Evolutionary conservation across 148 eudicot species (phyloP).

Genomic region (Heliamphora exappendiculata): DNA sequence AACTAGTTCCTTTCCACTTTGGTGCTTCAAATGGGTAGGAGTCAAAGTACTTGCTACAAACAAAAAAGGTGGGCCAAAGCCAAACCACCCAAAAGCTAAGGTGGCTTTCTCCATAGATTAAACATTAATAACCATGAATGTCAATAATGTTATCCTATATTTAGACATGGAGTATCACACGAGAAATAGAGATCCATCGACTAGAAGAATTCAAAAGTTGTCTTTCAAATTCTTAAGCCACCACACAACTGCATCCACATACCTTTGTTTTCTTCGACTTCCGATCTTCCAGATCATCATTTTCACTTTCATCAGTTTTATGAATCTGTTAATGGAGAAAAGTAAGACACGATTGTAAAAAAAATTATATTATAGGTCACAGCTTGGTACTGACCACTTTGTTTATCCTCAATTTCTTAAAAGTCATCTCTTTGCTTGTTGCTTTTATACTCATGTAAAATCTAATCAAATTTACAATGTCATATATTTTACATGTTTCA

Average conservation of each 20-base stretch:
- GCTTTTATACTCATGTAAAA: background rate
- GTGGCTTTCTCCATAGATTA: background rate
- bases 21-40: background rate
- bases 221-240: background rate
- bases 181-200: background rate
- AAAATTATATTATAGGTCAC: background rate
- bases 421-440: background rate
- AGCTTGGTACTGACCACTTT: constrained; percentile 14
- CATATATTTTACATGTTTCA: background rate
- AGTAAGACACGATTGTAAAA: background rate
- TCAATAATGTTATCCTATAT: background rate
- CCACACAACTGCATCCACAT: constrained; percentile 14
- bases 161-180: background rate
- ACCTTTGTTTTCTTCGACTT: constrained; percentile 41
- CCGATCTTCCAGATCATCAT: constrained; percentile 19
- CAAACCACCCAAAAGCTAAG: constrained; percentile 2
- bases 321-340: constrained; percentile 14
- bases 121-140: background rate
- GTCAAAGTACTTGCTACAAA: background rate
- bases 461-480: background rate
- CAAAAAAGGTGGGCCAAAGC: background rate
- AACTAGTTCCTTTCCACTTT: background rate
- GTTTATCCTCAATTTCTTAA: constrained; percentile 8
- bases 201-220: background rate
- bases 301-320: constrained; percentile 24